Evolutionary conservation across 805 yeast species (phyloP), one percentile per base, ranked within the genome.

Genomic region (Wickerhamiella parazyma): DNA sequence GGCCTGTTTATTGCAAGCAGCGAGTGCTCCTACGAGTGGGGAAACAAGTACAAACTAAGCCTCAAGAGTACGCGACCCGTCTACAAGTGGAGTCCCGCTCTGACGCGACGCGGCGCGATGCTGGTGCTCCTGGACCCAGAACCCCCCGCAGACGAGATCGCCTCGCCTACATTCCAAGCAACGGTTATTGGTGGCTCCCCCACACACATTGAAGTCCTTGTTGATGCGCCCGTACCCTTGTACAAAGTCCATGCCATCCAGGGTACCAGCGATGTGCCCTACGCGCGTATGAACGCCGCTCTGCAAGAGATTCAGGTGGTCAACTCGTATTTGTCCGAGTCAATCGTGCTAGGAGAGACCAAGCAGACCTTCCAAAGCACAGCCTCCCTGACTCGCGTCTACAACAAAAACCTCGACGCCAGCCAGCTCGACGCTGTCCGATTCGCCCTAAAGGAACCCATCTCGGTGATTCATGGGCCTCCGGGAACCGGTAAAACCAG

Each of bases 401-500:
- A 4, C 16, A 28, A 28, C 7, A 7, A n/a, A 14, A n/a, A n/a
- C 16, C 12, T 28, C 16, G 31, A 28, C 16, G 14, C 31, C 8
- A 28, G 14, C 7, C 98, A 89, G 56, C 69, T 68, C 37, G 56
- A 66, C 3, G 95, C 97, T 0, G 76, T 89, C 7, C 60, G 65
- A 10, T 80, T 80, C 60, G 70, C 93, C 1, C 41, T 85, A 11
- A 52, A 56, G 1, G 71, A 76, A n/a, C 59, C 68, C 58, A 34
- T 73, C 16, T 57, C 71, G 3, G 71, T 80, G 9, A 70, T 80
- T 8, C 89, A 80, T n/a, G n/a, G n/a, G n/a, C n/a, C n/a, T n/a
- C n/a, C n/a, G n/a, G n/a, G 89, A 4, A 80, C 89, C 0, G 89
- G 89, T 8, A 80, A 80, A 55, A 89, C 97, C 0, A 79, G 78